These are phyloP conservation scores for Plectosphaerella cucumerina DNA, from an alignment of 2,329 filamentous ascomycete genomes.

Conservation along the genomic window DNA sequence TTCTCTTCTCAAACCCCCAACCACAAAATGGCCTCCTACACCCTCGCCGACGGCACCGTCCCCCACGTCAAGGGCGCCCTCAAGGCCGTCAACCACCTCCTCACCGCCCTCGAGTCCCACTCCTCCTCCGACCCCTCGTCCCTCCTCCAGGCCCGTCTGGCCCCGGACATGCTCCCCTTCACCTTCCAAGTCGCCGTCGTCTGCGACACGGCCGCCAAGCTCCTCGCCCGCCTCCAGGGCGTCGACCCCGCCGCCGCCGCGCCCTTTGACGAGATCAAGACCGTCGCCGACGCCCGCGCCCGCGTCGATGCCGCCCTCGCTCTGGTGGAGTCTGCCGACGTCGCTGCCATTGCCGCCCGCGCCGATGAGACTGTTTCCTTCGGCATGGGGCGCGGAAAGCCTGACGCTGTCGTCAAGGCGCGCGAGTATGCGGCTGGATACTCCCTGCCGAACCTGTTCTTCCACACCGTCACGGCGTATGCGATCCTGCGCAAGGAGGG, in stretches of 20 bases:
- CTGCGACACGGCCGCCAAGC: slow-evolving; percentile 23
- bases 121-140: slow-evolving; percentile 6
- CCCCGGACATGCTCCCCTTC: slow-evolving; percentile 38
- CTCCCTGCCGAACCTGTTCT: slow-evolving; percentile 52
- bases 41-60: neutral
- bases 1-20: neutral
- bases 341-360: slow-evolving; percentile 26
- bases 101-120: slow-evolving; percentile 16
- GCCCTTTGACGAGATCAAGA: slow-evolving; percentile 14
- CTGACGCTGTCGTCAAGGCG: slow-evolving; percentile 20
- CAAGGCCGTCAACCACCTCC: neutral
- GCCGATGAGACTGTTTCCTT: slow-evolving; percentile 19
- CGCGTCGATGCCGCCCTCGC: too few relatives aligned
- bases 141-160: slow-evolving; percentile 13
- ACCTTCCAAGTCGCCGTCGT: slow-evolving; percentile 33
- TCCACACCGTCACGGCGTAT: slow-evolving; percentile 59
- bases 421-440: neutral
- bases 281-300: slow-evolving; percentile 27
- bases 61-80: neutral
- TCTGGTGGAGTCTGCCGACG: slow-evolving; percentile 29
- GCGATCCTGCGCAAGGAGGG: slow-evolving; percentile 57
- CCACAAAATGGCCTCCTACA: neutral
- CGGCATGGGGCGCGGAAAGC: slow-evolving; percentile 16
- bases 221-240: slow-evolving; percentile 27
- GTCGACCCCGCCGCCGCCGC: slow-evolving; percentile 16